Conservation (phyloP, 805 yeast species). For the Saturnispora gosingensis region DNA sequence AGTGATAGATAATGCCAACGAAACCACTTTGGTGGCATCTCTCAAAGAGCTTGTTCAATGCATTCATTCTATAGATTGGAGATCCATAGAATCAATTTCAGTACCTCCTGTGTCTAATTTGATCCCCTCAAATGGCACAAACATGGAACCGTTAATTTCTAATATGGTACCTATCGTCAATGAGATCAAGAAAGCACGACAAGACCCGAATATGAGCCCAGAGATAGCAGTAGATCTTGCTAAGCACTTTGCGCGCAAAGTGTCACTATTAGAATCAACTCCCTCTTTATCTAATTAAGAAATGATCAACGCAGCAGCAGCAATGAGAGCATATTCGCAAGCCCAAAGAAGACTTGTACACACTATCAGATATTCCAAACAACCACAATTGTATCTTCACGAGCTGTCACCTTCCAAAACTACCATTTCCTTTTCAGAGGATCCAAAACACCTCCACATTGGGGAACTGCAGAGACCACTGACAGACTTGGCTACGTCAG, state of each 20-base stretch:
- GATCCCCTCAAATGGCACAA: not conserved
- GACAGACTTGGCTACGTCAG: not conserved
- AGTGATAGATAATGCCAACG: not conserved
- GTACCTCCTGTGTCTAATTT: not conserved
- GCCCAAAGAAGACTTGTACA: constrained; percentile 17
- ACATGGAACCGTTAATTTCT: not conserved
- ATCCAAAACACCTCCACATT: constrained; percentile 19
- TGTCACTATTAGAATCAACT: not conserved
- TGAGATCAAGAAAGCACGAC: not conserved
- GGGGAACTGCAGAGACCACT: constrained; percentile 15
- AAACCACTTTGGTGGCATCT: not conserved
- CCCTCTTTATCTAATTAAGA: not conserved
- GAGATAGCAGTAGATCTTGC: not conserved
- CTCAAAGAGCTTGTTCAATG: not conserved
- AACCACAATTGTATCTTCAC: constrained; percentile 24
- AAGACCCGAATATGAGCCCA: not conserved
- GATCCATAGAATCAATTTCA: not conserved
- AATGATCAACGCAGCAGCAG: not conserved
- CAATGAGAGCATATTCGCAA: constrained; percentile 5
- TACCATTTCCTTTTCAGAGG: constrained; percentile 23
- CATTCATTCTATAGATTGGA: not conserved
- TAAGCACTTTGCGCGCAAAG: constrained; percentile 3
- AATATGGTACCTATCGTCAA: not conserved
- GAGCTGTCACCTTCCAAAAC: constrained; percentile 11
- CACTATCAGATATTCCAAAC: constrained; percentile 17